Evolutionary conservation across 2,329 filamentous ascomycete species (phyloP).

Genomic region (Escovopsis weberi): DNA sequence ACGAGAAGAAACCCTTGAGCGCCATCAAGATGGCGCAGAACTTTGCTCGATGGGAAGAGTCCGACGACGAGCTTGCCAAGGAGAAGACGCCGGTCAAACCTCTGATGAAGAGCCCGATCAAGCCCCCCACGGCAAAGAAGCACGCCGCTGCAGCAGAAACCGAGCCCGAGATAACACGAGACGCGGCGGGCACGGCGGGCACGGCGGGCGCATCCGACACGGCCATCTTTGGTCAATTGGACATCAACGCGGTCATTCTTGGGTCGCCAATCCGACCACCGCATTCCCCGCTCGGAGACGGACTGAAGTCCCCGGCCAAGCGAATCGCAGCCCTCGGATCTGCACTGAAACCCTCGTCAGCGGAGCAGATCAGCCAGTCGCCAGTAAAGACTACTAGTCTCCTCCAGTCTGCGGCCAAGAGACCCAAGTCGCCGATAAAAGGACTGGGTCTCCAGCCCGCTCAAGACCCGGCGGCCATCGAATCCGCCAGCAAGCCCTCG

Average conservation of each 20-base stretch:
- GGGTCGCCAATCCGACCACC: constrained; percentile 42
- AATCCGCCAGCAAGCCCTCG: constrained; percentile 30
- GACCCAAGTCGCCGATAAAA: constrained; percentile 31
- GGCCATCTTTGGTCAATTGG: constrained; percentile 17
- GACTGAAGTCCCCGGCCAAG: constrained; percentile 42
- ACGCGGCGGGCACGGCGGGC: constrained; percentile 1
- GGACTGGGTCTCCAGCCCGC: constrained; percentile 14
- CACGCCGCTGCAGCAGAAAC: neutral
- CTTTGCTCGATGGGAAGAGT: constrained; percentile 28
- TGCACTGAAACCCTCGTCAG: constrained; percentile 14
- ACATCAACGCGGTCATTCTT: constrained; percentile 25
- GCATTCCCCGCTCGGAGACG: constrained; percentile 39
- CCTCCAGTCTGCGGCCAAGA: constrained; percentile 37
- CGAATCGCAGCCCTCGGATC: constrained; percentile 19
- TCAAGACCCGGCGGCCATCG: constrained; percentile 14
- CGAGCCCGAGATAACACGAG: constrained; percentile 1
- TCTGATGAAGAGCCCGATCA: constrained; percentile 7
- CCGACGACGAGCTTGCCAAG: constrained; percentile 47
- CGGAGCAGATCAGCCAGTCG: constrained; percentile 10
- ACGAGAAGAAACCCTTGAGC: constrained; percentile 38
- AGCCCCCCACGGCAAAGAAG: constrained; percentile 3
- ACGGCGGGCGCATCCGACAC: constrained; percentile 9
- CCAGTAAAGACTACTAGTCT: constrained; percentile 21
- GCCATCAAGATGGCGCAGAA: constrained; percentile 52
- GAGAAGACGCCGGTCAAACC: constrained; percentile 40